phyloP scores from a whole-genome alignment of 169 alveolate genomes.

The Cryptosporidium baileyi region DNA sequence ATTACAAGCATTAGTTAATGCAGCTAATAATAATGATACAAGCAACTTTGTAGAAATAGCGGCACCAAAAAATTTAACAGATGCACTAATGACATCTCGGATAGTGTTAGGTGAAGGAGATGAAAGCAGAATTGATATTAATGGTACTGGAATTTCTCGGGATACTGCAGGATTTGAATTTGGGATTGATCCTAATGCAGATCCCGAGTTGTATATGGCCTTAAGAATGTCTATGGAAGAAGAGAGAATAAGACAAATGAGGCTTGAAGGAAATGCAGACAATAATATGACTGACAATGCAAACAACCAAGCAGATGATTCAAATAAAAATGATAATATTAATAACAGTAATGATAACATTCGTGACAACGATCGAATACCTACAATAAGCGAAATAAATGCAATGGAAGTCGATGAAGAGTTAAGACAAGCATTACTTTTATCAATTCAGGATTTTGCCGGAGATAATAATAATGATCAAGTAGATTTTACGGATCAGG shows the following conservation, averaged over 20 bases:
- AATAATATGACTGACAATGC: neutral
- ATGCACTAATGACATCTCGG: slow-evolving; percentile 77
- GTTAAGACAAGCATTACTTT: slow-evolving; percentile 70
- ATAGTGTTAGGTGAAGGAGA: slow-evolving; percentile 71
- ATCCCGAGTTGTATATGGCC: slow-evolving; percentile 90
- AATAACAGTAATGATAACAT: neutral
- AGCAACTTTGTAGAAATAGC: slow-evolving; percentile 85
- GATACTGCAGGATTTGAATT: slow-evolving; percentile 71
- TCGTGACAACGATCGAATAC: slow-evolving; percentile 5
- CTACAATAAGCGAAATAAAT: slow-evolving; percentile 51
- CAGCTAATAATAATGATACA: slow-evolving; percentile 82
- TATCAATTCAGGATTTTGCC: slow-evolving; percentile 67
- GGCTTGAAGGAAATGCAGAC: too few relatives aligned
- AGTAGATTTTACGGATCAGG: neutral
- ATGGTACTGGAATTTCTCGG: slow-evolving; percentile 70
- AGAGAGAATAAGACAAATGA: slow-evolving; percentile 41
- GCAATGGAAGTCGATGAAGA: slow-evolving; percentile 72
- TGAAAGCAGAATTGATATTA: slow-evolving; percentile 63
- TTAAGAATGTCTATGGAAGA: slow-evolving; percentile 77
- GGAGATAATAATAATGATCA: neutral
- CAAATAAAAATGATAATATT: neutral
- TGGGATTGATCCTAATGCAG: slow-evolving; percentile 89
- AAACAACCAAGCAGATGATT: neutral
- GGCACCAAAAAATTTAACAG: slow-evolving; percentile 78
- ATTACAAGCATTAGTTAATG: slow-evolving; percentile 81